Percentiles rank a stretch among this genome's conserved stretches.
phyloP scores from a whole-genome alignment of 2,329 filamentous ascomycete species.

The Elsinoe batatas region DNA sequence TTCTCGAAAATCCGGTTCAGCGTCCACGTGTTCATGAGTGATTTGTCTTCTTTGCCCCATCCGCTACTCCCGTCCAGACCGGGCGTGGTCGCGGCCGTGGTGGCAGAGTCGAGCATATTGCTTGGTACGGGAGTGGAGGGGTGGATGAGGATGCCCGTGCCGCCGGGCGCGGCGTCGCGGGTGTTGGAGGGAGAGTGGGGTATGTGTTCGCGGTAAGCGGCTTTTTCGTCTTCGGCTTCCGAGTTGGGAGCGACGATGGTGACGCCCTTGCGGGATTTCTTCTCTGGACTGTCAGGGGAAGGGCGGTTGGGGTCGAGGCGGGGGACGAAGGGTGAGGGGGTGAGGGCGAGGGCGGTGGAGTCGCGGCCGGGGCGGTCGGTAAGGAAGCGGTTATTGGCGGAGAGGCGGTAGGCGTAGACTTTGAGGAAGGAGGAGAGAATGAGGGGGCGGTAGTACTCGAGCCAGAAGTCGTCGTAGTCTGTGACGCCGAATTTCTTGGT shows the following conservation, averaged over 20 bases:
- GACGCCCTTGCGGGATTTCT: constrained; percentile 16
- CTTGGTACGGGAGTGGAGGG: neutral
- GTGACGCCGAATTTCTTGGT: constrained; percentile 32
- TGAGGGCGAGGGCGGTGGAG: constrained; percentile 69
- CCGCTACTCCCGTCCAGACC: constrained; percentile 1
- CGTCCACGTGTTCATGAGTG: constrained; percentile 76
- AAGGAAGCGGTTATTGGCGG: constrained; percentile 75
- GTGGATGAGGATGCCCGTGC: constrained; percentile 34
- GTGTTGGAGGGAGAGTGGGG: constrained; percentile 8
- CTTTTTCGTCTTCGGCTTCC: constrained; percentile 21
- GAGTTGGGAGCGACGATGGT: constrained; percentile 55
- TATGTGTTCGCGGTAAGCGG: neutral
- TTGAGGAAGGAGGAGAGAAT: constrained; percentile 84
- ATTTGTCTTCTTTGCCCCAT: constrained; percentile 48
- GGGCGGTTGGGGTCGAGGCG: constrained; percentile 39
- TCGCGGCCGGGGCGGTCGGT: constrained; percentile 55
- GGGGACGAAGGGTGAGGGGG: constrained; percentile 80
- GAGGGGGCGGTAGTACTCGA: constrained; percentile 88
- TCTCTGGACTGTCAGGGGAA: constrained; percentile 20
- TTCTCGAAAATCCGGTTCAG: constrained; percentile 77
- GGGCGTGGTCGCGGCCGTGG: neutral
- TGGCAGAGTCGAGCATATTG: constrained; percentile 2
- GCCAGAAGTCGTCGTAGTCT: constrained; percentile 88
- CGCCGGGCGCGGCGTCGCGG: constrained; percentile 20
- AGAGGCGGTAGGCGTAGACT: constrained; percentile 87